Evolutionary conservation across 176 grass and related monocot species (phyloP).

Genomic region (Microstegium vimineum): DNA sequence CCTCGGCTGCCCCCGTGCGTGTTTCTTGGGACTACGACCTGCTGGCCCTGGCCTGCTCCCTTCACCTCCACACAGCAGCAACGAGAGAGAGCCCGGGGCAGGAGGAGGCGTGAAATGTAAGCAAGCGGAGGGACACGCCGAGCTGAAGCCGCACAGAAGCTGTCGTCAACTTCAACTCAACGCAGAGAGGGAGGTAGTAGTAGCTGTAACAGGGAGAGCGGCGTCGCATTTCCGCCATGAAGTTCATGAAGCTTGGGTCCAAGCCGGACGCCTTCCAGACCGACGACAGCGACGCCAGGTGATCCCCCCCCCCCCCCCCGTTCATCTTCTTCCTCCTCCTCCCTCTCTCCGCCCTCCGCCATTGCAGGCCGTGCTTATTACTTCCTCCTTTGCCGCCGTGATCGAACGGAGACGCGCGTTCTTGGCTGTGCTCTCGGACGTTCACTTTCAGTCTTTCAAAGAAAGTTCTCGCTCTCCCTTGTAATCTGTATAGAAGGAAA

Average conservation of each 20-base stretch:
- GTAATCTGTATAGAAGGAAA: not conserved
- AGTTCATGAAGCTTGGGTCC: slow-evolving; percentile 91
- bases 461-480: not conserved
- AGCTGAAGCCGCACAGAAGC: slow-evolving; percentile 36
- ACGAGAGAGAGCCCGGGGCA: not conserved
- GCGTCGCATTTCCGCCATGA: slow-evolving; percentile 31
- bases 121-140: slow-evolving; percentile 28
- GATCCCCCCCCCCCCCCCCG: not conserved
- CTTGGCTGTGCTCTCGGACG: not conserved
- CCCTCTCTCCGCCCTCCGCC: not conserved
- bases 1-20: slow-evolving; percentile 7
- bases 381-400: not conserved
- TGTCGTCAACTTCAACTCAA: not conserved
- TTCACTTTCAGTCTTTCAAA: not conserved
- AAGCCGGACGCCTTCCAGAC: slow-evolving; percentile 75
- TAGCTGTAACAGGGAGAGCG: not conserved
- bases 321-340: not conserved
- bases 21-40: slow-evolving; percentile 39
- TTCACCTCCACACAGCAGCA: slow-evolving; percentile 20
- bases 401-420: not conserved
- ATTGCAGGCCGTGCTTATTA: not conserved
- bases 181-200: not conserved
- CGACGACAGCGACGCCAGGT: slow-evolving; percentile 58
- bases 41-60: slow-evolving; percentile 7
- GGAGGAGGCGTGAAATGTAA: slow-evolving; percentile 46